These are phyloP conservation scores for Leccinum barrowsii DNA, from an alignment of 768 basidiomycete genomes.

Conservation along the genomic window DNA sequence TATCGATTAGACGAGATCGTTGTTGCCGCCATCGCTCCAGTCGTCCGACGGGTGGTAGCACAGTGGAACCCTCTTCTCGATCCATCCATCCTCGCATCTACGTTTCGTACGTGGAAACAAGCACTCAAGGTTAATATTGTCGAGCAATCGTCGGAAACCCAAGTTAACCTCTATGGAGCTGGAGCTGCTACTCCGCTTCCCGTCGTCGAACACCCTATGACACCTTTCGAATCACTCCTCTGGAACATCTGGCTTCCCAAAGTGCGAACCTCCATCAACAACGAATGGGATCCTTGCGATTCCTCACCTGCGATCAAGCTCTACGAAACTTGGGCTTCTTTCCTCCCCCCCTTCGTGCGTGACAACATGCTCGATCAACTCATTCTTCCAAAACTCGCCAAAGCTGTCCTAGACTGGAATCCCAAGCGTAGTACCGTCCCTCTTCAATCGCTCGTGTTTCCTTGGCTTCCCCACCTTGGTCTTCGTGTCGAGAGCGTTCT, in stretches of 20 bases:
- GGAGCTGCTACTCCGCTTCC: slow-evolving; percentile 31
- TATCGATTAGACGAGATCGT: slow-evolving; percentile 88
- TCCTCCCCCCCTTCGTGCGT: slow-evolving; percentile 85
- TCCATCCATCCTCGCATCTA: slow-evolving; percentile 60
- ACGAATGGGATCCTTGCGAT: slow-evolving; percentile 81
- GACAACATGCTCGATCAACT: slow-evolving; percentile 97
- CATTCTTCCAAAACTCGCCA: slow-evolving; percentile 87
- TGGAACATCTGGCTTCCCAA: slow-evolving; percentile 97
- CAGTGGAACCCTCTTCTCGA: slow-evolving; percentile 83
- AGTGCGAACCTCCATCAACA: slow-evolving; percentile 91
- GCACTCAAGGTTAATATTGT: slow-evolving; percentile 57
- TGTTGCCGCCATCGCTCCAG: slow-evolving; percentile 86
- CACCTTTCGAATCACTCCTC: slow-evolving; percentile 88
- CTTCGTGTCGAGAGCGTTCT: slow-evolving; percentile 79
- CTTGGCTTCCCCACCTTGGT: slow-evolving; percentile 91
- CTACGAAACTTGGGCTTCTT: slow-evolving; percentile 83
- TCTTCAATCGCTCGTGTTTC: slow-evolving; percentile 83
- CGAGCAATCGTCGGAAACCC: slow-evolving; percentile 41
- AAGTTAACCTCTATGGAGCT: slow-evolving; percentile 59
- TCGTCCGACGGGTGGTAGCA: slow-evolving; percentile 65
- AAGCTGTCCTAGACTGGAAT: slow-evolving; percentile 82
- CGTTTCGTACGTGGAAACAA: slow-evolving; percentile 66
- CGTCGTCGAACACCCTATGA: slow-evolving; percentile 66
- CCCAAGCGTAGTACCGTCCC: slow-evolving; percentile 53
- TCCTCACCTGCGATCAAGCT: slow-evolving; percentile 76